phyloP scores from a whole-genome alignment of 345 rosid species.

The Gynandropsis gynandra region DNA sequence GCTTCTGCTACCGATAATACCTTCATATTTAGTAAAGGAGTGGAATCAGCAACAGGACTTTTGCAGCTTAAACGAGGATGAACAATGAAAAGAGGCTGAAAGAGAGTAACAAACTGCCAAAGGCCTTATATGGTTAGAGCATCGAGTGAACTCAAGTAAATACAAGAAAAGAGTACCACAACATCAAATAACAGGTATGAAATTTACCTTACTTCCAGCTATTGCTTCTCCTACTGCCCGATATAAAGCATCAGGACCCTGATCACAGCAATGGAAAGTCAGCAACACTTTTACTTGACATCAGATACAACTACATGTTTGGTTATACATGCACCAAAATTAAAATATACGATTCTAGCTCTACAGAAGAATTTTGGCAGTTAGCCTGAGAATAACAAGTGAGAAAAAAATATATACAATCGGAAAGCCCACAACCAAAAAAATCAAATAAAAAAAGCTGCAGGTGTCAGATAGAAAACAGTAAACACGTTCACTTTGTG shows the following conservation, averaged over 20 bases:
- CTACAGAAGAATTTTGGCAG: background rate
- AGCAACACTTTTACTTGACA: conserved; percentile 59
- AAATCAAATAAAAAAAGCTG: no score
- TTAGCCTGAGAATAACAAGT: background rate
- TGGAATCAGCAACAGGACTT: background rate
- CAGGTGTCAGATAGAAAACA: no score
- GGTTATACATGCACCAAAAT: no score
- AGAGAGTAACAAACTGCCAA: background rate
- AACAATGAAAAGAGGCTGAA: no score
- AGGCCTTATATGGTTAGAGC: background rate
- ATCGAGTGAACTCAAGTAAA: background rate
- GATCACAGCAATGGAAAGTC: conserved; percentile 75
- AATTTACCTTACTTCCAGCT: conserved; percentile 53
- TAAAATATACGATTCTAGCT: no score
- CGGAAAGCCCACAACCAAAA: no score
- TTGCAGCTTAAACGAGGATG: background rate
- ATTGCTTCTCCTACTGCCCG: conserved; percentile 54
- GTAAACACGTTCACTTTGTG: no score
- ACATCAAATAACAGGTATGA: background rate
- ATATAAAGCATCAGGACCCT: conserved; percentile 60
- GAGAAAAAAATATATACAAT: background rate
- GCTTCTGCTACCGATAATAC: conserved; percentile 12
- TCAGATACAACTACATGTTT: conserved; percentile 14
- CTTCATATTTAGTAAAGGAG: background rate
- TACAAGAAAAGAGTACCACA: no score